Base-by-base conservation (phyloP, 2,329 filamentous ascomycete genomes). In the Paracoccidioides brasiliensis region DNA sequence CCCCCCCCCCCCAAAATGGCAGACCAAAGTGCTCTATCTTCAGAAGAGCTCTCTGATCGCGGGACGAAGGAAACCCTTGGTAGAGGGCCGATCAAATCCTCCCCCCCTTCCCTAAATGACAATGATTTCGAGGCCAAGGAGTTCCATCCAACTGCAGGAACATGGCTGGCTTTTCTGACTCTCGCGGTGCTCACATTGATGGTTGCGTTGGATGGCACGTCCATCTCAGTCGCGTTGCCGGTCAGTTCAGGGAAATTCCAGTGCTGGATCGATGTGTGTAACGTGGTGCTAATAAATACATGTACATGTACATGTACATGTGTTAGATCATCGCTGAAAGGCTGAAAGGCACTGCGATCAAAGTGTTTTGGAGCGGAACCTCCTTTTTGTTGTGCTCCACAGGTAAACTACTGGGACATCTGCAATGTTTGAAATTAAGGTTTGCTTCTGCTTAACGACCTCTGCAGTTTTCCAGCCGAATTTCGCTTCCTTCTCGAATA, bases 331-430 rank as follows among this genome's bases (percentile, higher is more conserved):
- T 82, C 56, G 75, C 78, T n/a, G 60, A 67, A 6, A 75, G 75
- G 22, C 71, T 83, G 5, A 60, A 72, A 33, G 79, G 79, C 45
- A 75, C 73, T 0, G 79, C 78, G 2, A 76, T 82, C 37, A 74
- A 86, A 67, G 81, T 82, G 0, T 86, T 87, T 66, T 87, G 83
- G 84, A 78, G 80, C n/a, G 84, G 83, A 1, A 86, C 83, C 3
- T 80, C 80, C 15, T 88, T 85, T 63, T 73, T 87, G 3, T 73
- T 88, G 1, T 79, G 80, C 7, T 80, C 78, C 48, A 82, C 84
- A 0, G 78, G 62, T 63, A 56, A 43, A n/a, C n/a, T n/a, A n/a
- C n/a, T n/a, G n/a, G n/a, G n/a, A 55, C 32, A 37, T 9, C 15
- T 28, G 15, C 5, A 15, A 30, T 46, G 8, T 15, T 46, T 46